A percentile compares a stretch with the other conserved stretches of the same genome.
Evolutionary conservation across 257 asterid genomes (phyloP).

Genomic region (Lantana camara): DNA sequence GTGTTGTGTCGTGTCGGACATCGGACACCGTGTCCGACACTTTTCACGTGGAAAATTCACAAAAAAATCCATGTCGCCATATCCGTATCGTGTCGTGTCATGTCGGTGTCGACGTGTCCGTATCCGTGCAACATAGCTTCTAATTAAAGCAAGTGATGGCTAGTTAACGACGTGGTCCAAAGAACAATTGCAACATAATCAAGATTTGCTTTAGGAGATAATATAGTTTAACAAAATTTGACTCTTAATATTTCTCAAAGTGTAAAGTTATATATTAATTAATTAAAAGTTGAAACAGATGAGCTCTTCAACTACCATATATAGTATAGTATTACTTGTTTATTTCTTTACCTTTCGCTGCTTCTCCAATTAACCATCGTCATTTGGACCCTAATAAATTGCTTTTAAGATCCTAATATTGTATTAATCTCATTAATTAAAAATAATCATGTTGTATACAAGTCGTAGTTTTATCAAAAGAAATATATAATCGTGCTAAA

Average conservation of each 20-base stretch:
- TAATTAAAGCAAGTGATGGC: background rate
- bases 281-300: background rate
- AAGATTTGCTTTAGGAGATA: background rate
- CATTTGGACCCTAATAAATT: no score
- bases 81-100: no score
- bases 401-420: no score
- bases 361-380: no score
- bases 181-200: background rate
- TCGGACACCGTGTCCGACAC: no score
- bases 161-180: background rate
- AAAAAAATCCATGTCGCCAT: no score
- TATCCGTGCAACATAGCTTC: background rate
- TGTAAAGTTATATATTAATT: conserved; percentile 2
- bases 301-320: conserved; percentile 7
- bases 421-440: no score
- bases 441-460: no score
- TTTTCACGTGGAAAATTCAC: no score
- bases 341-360: background rate
- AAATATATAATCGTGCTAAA: no score
- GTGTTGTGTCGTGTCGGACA: background rate
- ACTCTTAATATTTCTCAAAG: background rate
- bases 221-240: background rate
- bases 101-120: no score
- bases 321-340: background rate
- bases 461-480: no score